These are phyloP conservation scores for Ceratobasidium sp. DNA, from an alignment of 1,284 basidiomycete genomes.

Conservation along the genomic window DNA sequence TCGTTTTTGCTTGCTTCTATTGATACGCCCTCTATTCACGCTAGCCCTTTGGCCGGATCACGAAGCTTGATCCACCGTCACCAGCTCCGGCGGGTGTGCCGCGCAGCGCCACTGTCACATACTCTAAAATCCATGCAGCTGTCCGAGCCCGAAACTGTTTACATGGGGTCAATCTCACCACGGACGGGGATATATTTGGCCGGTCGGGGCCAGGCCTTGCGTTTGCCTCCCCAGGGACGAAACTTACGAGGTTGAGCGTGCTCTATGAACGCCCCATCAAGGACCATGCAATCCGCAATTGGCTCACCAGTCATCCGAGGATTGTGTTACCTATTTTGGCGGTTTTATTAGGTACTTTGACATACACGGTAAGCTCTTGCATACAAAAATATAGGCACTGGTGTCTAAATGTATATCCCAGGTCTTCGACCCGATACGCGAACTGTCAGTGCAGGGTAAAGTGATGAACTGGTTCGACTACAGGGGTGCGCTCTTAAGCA, in stretches of 20 bases:
- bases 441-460: slow-evolving; percentile 83
- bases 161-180: slow-evolving; percentile 68
- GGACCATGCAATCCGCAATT: slow-evolving; percentile 79
- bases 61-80: slow-evolving; percentile 67
- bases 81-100: slow-evolving; percentile 72
- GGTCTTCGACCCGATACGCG: slow-evolving; percentile 92
- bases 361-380: slow-evolving; percentile 73
- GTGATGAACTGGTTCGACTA: slow-evolving; percentile 85
- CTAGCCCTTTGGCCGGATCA: slow-evolving; percentile 84
- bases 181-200: slow-evolving; percentile 45
- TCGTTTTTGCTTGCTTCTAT: not conserved
- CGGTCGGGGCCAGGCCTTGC: slow-evolving; percentile 42
- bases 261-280: slow-evolving; percentile 79
- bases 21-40: not conserved
- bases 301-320: slow-evolving; percentile 85
- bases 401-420: slow-evolving; percentile 48
- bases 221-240: slow-evolving; percentile 44
- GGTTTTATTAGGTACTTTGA: slow-evolving; percentile 86
- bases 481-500: slow-evolving; percentile 55
- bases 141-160: slow-evolving; percentile 85
- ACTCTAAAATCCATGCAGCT: slow-evolving; percentile 70
- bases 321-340: slow-evolving; percentile 85
- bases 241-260: slow-evolving; percentile 66
- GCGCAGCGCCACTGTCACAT: slow-evolving; percentile 70
- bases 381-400: not conserved